Evolutionary conservation across 176 grass and related monocot genomes (phyloP).

Genomic region (Juncus effusus): DNA sequence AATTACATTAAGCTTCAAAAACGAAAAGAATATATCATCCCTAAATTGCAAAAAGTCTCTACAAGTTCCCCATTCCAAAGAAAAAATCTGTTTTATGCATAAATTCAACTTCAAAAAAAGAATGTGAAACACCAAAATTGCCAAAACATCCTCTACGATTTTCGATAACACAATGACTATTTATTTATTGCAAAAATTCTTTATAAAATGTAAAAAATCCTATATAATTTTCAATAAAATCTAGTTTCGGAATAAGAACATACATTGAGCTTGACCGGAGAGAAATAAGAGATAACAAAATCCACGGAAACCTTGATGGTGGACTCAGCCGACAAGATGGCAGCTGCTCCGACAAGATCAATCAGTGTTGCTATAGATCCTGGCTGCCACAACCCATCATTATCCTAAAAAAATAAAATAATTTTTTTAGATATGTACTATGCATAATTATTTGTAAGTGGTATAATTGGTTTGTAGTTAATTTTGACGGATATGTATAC

Average conservation of each 20-base stretch:
- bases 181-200: neutral
- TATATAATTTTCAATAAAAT: neutral
- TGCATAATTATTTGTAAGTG: neutral
- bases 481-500: neutral
- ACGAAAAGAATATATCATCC: too few relatives aligned
- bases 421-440: neutral
- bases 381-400: constrained; percentile 31
- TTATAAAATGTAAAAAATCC: neutral
- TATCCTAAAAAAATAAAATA: constrained; percentile 26
- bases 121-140: neutral
- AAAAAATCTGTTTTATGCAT: too few relatives aligned
- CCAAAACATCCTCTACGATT: neutral
- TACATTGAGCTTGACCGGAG: constrained; percentile 23
- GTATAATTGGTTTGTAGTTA: neutral
- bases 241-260: neutral
- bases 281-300: constrained; percentile 32
- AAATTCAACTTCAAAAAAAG: too few relatives aligned
- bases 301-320: constrained; percentile 28
- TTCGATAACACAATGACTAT: neutral
- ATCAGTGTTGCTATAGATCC: constrained; percentile 28
- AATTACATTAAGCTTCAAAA: neutral
- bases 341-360: constrained; percentile 21
- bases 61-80: too few relatives aligned
- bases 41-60: too few relatives aligned
- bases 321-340: constrained; percentile 23